Evolutionary conservation across 163 green algal genomes (phyloP).

Genomic region (Dunaliella salina): DNA sequence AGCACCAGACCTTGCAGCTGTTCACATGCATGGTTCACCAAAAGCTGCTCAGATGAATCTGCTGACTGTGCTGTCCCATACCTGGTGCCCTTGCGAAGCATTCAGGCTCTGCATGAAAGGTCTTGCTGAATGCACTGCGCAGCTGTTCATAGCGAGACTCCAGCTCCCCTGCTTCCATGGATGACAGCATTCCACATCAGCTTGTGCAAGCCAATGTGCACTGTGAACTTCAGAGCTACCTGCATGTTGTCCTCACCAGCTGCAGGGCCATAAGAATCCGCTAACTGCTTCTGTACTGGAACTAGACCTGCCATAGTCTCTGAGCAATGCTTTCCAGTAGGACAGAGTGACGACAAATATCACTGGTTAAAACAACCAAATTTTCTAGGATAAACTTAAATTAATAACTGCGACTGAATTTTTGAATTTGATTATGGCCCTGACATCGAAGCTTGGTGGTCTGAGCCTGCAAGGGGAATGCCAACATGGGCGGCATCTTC

Average conservation of each 20-base stretch:
- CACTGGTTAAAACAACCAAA: no score
- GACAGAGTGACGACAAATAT: no score
- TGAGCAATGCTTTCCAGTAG: no score
- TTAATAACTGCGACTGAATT: no score
- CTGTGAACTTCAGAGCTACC: background rate
- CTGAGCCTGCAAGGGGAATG: no score
- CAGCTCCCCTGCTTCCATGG: constrained; percentile 1
- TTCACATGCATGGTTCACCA: background rate
- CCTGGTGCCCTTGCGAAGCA: constrained; percentile 67
- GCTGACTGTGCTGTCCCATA: constrained; percentile 10
- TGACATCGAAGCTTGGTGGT: no score
- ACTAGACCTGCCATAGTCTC: background rate
- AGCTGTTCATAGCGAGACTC: constrained; percentile 36
- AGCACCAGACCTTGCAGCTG: background rate
- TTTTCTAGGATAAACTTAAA: no score
- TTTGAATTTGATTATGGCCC: no score
- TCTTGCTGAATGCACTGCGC: constrained; percentile 35
- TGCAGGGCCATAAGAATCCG: background rate
- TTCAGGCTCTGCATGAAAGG: constrained; percentile 53
- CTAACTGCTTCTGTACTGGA: background rate
- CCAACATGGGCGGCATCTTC: no score
- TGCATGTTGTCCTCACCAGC: background rate
- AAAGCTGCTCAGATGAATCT: background rate
- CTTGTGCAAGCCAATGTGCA: background rate
- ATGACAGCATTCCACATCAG: no score